Base-by-base conservation (phyloP, 192 early-diverging fungal species). In the Umbelopsis sp. region DNA sequence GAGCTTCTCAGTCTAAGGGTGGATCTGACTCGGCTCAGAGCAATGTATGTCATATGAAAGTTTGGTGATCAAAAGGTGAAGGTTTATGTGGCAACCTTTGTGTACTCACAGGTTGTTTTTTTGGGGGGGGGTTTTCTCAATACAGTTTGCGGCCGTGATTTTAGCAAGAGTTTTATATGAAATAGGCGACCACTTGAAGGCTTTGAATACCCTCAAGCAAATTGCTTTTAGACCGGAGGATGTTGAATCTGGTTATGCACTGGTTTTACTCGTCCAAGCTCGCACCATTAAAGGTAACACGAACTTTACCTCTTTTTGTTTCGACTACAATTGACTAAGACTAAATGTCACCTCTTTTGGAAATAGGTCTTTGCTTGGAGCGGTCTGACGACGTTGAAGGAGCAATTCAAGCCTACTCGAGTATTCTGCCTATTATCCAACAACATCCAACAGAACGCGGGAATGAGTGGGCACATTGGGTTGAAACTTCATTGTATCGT, bases 401-500 rank as follows among this genome's bases (percentile, higher is more conserved):
- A 22, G 88, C 89, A 24, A 71, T 87, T 22, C 68, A 50, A 4
- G 69, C 73, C 20, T 93, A 92, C 67, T 85, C 87, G 25, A 74
- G 78, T 32, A 83, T 85, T n/a, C 44, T 82, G 3, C 9, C 32
- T 16, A 74, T 81, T 16, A 26, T 86, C 51, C 50, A 82, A 69
- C 52, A 81, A 74, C 38, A 82, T 53, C 66, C 81, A 47, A 66
- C 79, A 16, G 81, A 81, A 54, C 59, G 69, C 50, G 52, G 79
- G 11, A 82, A 84, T 52, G 88, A 92, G 67, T 77, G 90, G 31
- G 65, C 81, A 12, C 81, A 88, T 54, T 92, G 92, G 90, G 72
- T 83, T 11, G 91, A 93, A 66, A 84, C 90, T 68, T 88, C 88
- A 20, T 73, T 93, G 70, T 93, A 92, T 76, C 86, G 89, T 26